phyloP scores from a whole-genome alignment of 805 yeast genomes.

The Starmera quercuum region DNA sequence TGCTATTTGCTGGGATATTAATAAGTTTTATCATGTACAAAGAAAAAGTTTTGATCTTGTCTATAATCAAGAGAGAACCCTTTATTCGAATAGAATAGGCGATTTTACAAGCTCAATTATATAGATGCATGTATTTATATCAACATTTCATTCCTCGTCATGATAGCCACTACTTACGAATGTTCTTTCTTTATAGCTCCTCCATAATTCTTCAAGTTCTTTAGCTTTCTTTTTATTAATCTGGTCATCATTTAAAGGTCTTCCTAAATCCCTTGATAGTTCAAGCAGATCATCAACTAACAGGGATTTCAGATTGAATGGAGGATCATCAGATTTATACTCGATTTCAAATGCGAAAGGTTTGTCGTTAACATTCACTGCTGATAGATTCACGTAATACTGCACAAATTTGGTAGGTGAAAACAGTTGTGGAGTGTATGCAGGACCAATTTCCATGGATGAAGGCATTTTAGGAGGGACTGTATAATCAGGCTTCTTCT shows the following conservation, averaged over 20 bases:
- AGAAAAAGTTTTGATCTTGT: conserved; percentile 28
- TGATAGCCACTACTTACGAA: conserved; percentile 64
- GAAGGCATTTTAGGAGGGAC: conserved; percentile 55
- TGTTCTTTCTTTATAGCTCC: conserved; percentile 44
- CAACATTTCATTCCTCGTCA: conserved; percentile 19
- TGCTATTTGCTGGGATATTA: conserved; percentile 28
- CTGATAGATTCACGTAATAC: conserved; percentile 58
- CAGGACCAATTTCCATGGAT: conserved; percentile 60
- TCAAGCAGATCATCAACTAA: conserved; percentile 58
- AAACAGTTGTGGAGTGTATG: conserved; percentile 59
- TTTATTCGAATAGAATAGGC: neutral
- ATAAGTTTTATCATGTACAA: conserved; percentile 27
- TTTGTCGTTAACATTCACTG: conserved; percentile 34
- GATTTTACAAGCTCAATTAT: neutral
- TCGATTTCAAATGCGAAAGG: conserved; percentile 55
- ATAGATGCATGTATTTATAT: neutral
- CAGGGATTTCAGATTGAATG: conserved; percentile 45
- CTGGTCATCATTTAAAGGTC: conserved; percentile 21
- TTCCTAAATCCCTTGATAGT: conserved; percentile 46
- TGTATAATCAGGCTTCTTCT: conserved; percentile 43
- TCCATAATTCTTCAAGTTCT: conserved; percentile 44
- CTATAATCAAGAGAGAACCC: conserved; percentile 15
- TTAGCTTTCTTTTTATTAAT: conserved; percentile 6
- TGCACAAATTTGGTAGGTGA: conserved; percentile 70
- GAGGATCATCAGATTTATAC: conserved; percentile 57